A percentile compares a stretch with the other conserved stretches of the same genome.
phyloP scores from a whole-genome alignment of 1,284 basidiomycete species.

The Cystobasidiaceae sp. region DNA sequence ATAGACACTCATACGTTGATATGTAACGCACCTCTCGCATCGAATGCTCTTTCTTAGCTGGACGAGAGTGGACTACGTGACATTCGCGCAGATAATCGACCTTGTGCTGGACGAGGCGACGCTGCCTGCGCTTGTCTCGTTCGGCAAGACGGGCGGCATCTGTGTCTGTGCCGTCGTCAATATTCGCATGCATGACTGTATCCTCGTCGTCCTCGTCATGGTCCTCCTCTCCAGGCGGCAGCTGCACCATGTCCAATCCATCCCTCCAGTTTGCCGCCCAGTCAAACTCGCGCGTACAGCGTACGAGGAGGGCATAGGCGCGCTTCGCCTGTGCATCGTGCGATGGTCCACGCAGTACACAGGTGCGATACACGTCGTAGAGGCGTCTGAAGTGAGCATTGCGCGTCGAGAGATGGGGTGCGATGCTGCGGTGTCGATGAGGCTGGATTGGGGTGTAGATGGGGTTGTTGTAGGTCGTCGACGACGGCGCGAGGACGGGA shows the following conservation, averaged over 20 bases:
- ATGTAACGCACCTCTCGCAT: conserved; percentile 9
- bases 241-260: conserved; percentile 18
- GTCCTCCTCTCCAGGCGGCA: background rate
- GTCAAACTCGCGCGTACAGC: conserved; percentile 20
- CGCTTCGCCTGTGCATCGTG: conserved; percentile 63
- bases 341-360: conserved; percentile 61
- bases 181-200: background rate
- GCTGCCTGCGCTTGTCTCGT: background rate
- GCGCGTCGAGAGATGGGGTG: conserved; percentile 47
- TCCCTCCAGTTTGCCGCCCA: conserved; percentile 23
- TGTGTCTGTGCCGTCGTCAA: background rate
- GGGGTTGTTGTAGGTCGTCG: background rate
- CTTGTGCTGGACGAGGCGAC: background rate
- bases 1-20: too few relatives aligned
- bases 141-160: background rate
- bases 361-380: conserved; percentile 67
- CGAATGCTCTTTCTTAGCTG: conserved; percentile 2
- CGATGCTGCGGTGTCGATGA: too few relatives aligned
- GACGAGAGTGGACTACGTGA: conserved; percentile 13
- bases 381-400: conserved; percentile 66
- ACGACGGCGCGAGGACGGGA: too few relatives aligned
- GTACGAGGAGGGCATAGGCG: conserved; percentile 70
- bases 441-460: too few relatives aligned
- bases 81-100: conserved; percentile 24
- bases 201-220: background rate